Evolutionary conservation across 495 filamentous ascomycete genomes (phyloP).

Genomic region (Penicillium daleae): DNA sequence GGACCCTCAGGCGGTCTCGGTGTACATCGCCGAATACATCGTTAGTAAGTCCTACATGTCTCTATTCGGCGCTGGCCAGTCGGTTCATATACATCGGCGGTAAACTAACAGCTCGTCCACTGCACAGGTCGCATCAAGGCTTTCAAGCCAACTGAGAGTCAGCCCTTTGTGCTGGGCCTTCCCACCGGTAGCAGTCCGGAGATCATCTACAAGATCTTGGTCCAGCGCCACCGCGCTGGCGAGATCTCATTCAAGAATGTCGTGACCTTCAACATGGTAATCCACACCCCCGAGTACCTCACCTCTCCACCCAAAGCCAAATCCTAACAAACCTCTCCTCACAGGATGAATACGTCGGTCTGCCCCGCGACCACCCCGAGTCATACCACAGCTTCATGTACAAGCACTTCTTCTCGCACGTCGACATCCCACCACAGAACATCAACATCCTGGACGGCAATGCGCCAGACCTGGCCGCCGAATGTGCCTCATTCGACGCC

Average conservation of each 20-base stretch:
- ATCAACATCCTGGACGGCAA: slow-evolving; percentile 89
- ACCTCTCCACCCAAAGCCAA: neutral
- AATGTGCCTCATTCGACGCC: slow-evolving; percentile 78
- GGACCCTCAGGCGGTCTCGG: slow-evolving; percentile 64
- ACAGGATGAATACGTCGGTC: slow-evolving; percentile 87
- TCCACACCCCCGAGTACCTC: slow-evolving; percentile 9
- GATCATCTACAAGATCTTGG: slow-evolving; percentile 75
- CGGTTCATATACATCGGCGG: neutral
- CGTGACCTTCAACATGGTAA: slow-evolving; percentile 90
- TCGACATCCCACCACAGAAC: slow-evolving; percentile 77
- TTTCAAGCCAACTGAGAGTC: slow-evolving; percentile 68
- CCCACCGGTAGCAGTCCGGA: slow-evolving; percentile 82
- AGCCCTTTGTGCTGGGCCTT: slow-evolving; percentile 81
- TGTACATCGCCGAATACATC: slow-evolving; percentile 83
- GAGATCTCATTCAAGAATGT: slow-evolving; percentile 86
- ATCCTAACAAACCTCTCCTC: neutral
- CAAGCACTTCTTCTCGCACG: slow-evolving; percentile 86
- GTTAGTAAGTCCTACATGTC: slow-evolving; percentile 57
- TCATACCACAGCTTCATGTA: slow-evolving; percentile 92
- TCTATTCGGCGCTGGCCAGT: neutral
- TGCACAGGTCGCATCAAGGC: slow-evolving; percentile 62
- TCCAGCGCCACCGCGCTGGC: slow-evolving; percentile 74
- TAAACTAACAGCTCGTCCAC: slow-evolving; percentile 9
- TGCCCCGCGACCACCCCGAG: slow-evolving; percentile 80
- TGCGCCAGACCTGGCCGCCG: slow-evolving; percentile 71